Evolutionary conservation across 2,329 filamentous ascomycete species (phyloP), one percentile per base, ranked within the genome.

Genomic region (Pseudogymnoascus sp.): DNA sequence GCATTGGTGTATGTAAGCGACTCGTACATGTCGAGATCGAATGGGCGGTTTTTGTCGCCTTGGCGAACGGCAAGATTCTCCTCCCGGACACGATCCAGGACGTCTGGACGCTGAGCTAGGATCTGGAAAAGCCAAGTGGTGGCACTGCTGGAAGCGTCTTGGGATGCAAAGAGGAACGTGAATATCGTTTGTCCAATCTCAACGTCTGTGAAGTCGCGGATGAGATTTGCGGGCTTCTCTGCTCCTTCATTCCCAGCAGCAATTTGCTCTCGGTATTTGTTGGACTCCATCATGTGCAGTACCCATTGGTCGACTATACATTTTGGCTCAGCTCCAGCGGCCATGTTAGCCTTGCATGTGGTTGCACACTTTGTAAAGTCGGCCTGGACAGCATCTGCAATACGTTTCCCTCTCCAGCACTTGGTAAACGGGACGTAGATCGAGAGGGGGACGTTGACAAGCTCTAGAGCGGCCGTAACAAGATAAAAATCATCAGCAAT

Each of bases 261-360:
- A 34, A 89, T 70, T 61, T 80, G 80, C 64, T 87, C 80, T 38
- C 81, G 79, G 73, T 91, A 91, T 47, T 74, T 76, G 65, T 87
- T 81, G 0, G 86, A 90, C 61, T 89, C 85, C 68, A 88, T 81
- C 84, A 91, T 91, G 63, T 82, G 78, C 67, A 83, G 79, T 60
- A 92, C 79, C 89, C 89, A 92, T 38, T 84, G 84, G 71, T 92
- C 89, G 70, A 92, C 83, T 67, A 90, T 90, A 71, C 88, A 91
- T 25, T 81, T 83, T 14, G 88, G 79, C 66, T 83, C 75, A 35
- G 84, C 87, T 64, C 88, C 88, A 35, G 82, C 78, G 62, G 84
- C 82, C 86, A 92, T 89, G 65, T 84, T 81, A 16, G 83, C 80
- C 71, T 88, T 90, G 70, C 86, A 84, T 70, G 87, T 87, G 1